Evolutionary conservation across 768 basidiomycete species (phyloP), one percentile per base, ranked within the genome.

Genomic region (Trametes gibbosa): DNA sequence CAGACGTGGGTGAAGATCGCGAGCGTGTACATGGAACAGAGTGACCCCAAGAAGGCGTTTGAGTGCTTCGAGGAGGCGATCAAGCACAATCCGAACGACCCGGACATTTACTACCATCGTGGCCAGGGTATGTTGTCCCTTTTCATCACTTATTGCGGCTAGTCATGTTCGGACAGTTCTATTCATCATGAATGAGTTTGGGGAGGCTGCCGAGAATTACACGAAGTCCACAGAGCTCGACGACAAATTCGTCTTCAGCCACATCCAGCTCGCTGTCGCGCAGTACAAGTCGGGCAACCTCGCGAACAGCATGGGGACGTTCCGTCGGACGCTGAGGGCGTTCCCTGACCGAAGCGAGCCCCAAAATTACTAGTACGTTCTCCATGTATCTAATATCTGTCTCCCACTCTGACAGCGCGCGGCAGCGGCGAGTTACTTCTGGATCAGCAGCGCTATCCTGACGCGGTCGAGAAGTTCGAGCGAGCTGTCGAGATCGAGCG

Each of bases 71-170:
- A 96, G 43, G 80, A 88, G 62, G 97, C 97, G 1, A 87, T 94
- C 69, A 79, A 81, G 65, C 82, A 89, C 65, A 87, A 98, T 67
- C 76, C 86, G 6, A 77, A 85, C 48, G 95, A 98, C 74, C 88
- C 96, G 0, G 96, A 98, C 73, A 93, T 97, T 56, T 98, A 92
- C 78, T 99, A 99, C 75, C 97, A 99, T 72, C 92, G 95, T 65
- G 97, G 96, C 45, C 97, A 99, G 79, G 92, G 92, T 90, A 49
- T 24, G 43, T 45, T 9, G 21, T 24, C 9, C 10, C 2, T 10
- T 13, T 9, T 6, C 1, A 34, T 32, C 1, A 1, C 16, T 3
- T 8, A 7, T 32, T 16, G 29, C 40, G 3, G 12, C 42, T 12
- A 50, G 32, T 24, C 25, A 43, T 16, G 4, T 8, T 8, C n/a